These are phyloP conservation scores for Ulota crispa DNA, from an alignment of 225 moss, liverwort and hornwort genomes.

Conservation along the genomic window DNA sequence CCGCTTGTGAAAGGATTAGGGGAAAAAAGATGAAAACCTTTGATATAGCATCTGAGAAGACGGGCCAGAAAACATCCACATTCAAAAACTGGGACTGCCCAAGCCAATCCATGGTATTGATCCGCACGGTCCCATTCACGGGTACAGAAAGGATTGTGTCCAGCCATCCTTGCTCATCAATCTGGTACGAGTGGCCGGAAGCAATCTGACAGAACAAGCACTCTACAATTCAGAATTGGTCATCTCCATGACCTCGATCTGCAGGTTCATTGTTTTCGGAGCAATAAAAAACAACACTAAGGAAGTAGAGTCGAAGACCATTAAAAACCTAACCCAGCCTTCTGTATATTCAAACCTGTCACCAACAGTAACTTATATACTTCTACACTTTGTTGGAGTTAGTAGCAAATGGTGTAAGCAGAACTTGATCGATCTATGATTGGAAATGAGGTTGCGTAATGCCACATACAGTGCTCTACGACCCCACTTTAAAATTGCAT, in stretches of 20 bases:
- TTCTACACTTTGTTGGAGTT: not conserved
- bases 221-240: not conserved
- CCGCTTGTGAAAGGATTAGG: not conserved
- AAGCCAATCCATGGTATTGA: conserved; percentile 83
- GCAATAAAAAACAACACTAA: not conserved
- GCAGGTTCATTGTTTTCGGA: not conserved
- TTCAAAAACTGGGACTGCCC: conserved; percentile 57
- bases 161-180: conserved; percentile 75
- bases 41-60: conserved; percentile 53
- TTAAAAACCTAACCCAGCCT: not conserved
- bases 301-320: not conserved
- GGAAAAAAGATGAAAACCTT: conserved; percentile 31
- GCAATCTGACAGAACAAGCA: conserved; percentile 48
- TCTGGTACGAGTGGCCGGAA: conserved; percentile 48
- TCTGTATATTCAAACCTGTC: not conserved
- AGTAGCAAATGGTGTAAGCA: not conserved
- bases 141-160: conserved; percentile 70
- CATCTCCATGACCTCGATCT: not conserved
- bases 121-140: conserved; percentile 60
- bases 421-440: not conserved
- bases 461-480: not conserved
- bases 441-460: not conserved
- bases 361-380: not conserved
- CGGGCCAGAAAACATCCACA: conserved; percentile 57
- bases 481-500: not conserved